Base-by-base conservation (phyloP, 2,329 filamentous ascomycete species). In the Phialophora tarda region DNA sequence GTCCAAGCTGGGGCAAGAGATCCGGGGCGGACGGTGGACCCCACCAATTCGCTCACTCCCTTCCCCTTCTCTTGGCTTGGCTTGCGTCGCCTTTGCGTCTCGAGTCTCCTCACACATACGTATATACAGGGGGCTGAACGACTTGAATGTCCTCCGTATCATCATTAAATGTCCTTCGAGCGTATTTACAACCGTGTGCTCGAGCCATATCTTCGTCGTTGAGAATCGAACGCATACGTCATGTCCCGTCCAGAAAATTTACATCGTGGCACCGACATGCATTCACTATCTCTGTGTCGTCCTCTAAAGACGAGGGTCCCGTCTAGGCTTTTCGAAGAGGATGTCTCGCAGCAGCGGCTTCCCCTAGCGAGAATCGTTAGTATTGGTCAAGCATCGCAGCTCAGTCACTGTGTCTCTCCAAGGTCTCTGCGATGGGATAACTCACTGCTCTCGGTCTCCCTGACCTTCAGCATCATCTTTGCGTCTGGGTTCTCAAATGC, bases 401-500 rank as follows among this genome's bases (percentile, higher is more conserved):
- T 14, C 21, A 5, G 24, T 26, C 48, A 23, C 21, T 11, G 11
- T 11, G 11, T 41, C 12, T 11, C 4, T 2, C 48, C 23, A 50
- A 14, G 21, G 23, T 24, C 47, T 50, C 21, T 14, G 51, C 14
- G 5, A n/a, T 12, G 17, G 26, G 51, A 32, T 24, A 68, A 68
- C 66, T 69, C 59, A 69, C 66, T 60, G 44, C 48, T 66, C 60
- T 63, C 51, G 4, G 26, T 48, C 24, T 63, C 63, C 32, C 68
- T 51, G 12, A 59, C 60, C 55, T 66, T 68, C 63, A 68, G 41
- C 41, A 23, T 66, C 65, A 68, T 66, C 48, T 62, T 67, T 6
- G 28, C 26, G 21, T 34, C 38, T 4, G 57, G 50, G 23, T 64
- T 54, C 28, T 68, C 48, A 38, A 59, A 70, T 12, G 30, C 47